These are phyloP conservation scores for Pascua sp. DNA, from an alignment of 1,284 basidiomycete species.

Conservation along the genomic window DNA sequence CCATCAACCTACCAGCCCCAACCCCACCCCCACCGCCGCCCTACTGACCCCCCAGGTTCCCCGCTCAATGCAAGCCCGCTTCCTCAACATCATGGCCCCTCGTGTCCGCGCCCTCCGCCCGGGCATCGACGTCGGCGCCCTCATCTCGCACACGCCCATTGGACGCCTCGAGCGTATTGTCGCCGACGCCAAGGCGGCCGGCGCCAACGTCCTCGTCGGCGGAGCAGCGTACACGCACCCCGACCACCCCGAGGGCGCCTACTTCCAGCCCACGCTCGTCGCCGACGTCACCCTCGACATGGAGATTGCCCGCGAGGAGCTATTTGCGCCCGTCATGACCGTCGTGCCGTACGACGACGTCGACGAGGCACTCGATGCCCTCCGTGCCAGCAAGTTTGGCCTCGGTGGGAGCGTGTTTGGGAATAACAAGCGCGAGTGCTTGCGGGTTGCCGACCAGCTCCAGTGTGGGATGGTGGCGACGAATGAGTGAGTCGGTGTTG, in stretches of 20 bases:
- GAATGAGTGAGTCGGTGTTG: slow-evolving; percentile 73
- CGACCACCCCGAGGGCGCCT: slow-evolving; percentile 65
- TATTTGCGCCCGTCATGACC: slow-evolving; percentile 84
- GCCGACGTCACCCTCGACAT: slow-evolving; percentile 71
- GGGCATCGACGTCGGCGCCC: slow-evolving; percentile 52
- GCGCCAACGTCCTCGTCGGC: slow-evolving; percentile 68
- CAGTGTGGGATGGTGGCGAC: slow-evolving; percentile 96
- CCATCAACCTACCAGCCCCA: not conserved
- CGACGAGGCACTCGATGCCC: slow-evolving; percentile 77
- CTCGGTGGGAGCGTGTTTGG: slow-evolving; percentile 97
- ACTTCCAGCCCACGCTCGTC: slow-evolving; percentile 83
- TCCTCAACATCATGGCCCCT: slow-evolving; percentile 63
- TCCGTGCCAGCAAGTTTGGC: slow-evolving; percentile 81
- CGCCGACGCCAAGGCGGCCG: slow-evolving; percentile 62
- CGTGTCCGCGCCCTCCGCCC: slow-evolving; percentile 65
- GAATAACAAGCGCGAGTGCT: slow-evolving; percentile 66
- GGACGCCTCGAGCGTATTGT: slow-evolving; percentile 67
- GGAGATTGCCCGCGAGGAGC: slow-evolving; percentile 75
- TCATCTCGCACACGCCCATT: slow-evolving; percentile 59
- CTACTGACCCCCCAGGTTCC: slow-evolving; percentile 4
- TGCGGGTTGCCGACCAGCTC: slow-evolving; percentile 70
- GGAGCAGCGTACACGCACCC: slow-evolving; percentile 63
- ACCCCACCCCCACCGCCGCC: too few relatives aligned
- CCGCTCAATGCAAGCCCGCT: slow-evolving; percentile 52
- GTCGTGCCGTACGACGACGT: slow-evolving; percentile 75